A percentile compares a stretch with the other conserved stretches of the same genome.
These are phyloP conservation scores for Tripterygium wilfordii DNA, from an alignment of 177 flowering plant genomes.

Conservation along the genomic window DNA sequence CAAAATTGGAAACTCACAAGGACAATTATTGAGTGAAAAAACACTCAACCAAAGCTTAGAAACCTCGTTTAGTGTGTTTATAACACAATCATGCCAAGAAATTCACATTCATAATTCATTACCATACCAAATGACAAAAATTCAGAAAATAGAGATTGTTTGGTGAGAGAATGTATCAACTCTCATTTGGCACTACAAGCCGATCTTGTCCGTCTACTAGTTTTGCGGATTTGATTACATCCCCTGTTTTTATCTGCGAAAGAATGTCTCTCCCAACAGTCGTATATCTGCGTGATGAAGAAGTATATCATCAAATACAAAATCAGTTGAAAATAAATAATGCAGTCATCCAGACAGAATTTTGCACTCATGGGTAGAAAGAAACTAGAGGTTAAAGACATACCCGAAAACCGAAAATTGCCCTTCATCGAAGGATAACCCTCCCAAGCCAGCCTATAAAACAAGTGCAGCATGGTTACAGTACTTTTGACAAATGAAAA, in stretches of 20 bases:
- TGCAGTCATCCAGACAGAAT: too few relatives aligned
- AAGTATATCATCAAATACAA: neutral
- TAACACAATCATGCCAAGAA: too few relatives aligned
- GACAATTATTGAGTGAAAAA: too few relatives aligned
- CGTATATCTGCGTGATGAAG: conserved; percentile 47
- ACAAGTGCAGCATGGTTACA: neutral
- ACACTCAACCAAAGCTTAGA: too few relatives aligned
- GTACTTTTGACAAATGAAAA: neutral
- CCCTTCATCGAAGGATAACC: conserved; percentile 93
- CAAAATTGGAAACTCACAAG: too few relatives aligned
- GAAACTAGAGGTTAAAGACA: conserved; percentile 1
- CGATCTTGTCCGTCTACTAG: conserved; percentile 77
- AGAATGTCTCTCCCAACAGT: conserved; percentile 76
- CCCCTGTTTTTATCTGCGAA: conserved; percentile 82
- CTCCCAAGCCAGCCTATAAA: conserved; percentile 88
- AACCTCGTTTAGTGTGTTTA: too few relatives aligned
- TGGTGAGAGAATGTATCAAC: conserved; percentile 15
- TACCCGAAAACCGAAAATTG: conserved; percentile 99
- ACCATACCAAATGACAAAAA: too few relatives aligned
- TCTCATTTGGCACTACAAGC: conserved; percentile 57
- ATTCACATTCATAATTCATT: too few relatives aligned
- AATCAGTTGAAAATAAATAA: too few relatives aligned
- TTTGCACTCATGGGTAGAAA: too few relatives aligned
- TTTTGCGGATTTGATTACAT: conserved; percentile 73
- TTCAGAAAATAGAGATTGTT: too few relatives aligned